phyloP scores from a whole-genome alignment of 129 eudicot species.

The Lonicera japonica region DNA sequence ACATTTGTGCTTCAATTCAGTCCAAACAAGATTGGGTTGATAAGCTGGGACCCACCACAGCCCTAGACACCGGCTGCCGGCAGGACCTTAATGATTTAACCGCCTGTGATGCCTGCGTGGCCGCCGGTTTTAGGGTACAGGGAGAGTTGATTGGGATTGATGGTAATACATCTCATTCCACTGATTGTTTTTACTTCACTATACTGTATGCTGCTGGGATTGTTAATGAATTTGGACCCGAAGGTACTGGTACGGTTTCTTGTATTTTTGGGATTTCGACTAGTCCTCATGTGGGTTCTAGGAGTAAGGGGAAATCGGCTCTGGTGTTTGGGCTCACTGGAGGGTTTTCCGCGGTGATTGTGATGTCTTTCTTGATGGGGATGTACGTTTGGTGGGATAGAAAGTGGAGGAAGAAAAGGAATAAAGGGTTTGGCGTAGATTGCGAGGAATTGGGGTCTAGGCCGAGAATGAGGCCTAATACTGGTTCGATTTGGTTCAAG shows the following conservation, averaged over 20 bases:
- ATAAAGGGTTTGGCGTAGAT: slow-evolving; percentile 17
- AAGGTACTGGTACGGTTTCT: slow-evolving; percentile 40
- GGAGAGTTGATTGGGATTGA: slow-evolving; percentile 35
- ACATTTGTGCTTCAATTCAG: slow-evolving; percentile 68
- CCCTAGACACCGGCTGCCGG: slow-evolving; percentile 47
- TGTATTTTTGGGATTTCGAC: slow-evolving; percentile 50
- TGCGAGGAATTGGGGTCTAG: slow-evolving; percentile 40
- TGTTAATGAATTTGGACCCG: slow-evolving; percentile 62
- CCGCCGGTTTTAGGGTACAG: slow-evolving; percentile 63
- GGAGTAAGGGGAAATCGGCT: slow-evolving; percentile 13
- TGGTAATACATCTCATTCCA: slow-evolving; percentile 67
- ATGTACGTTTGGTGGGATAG: slow-evolving; percentile 58
- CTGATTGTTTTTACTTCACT: slow-evolving; percentile 57
- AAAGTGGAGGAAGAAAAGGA: slow-evolving; percentile 28
- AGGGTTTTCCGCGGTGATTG: slow-evolving; percentile 43
- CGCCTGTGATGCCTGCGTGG: slow-evolving; percentile 63
- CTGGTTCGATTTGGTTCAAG: slow-evolving; percentile 68
- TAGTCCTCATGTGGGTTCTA: slow-evolving; percentile 9
- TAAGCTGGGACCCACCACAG: slow-evolving; percentile 46
- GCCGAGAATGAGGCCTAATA: slow-evolving; percentile 58
- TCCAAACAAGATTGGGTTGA: slow-evolving; percentile 51
- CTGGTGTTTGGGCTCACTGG: slow-evolving; percentile 55
- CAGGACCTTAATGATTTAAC: slow-evolving; percentile 55
- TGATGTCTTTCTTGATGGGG: slow-evolving; percentile 36
- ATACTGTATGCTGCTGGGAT: slow-evolving; percentile 84